A percentile compares a stretch with the other conserved stretches of the same genome.
Conservation (phyloP, 345 rosid species). For the Pistacia atlantica region DNA sequence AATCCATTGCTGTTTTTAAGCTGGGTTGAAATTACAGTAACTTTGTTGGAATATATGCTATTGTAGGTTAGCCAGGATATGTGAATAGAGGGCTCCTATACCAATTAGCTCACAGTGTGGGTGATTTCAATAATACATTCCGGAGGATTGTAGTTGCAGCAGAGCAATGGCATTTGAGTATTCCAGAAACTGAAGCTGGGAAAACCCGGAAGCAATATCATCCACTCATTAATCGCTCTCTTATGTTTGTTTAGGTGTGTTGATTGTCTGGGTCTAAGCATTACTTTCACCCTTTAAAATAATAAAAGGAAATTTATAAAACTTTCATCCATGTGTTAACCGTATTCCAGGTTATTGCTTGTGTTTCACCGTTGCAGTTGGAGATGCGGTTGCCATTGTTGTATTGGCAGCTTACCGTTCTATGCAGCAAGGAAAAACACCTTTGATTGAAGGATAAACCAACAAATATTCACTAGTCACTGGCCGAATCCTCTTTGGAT, state of each 20-base stretch:
- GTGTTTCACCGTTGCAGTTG: conserved; percentile 53
- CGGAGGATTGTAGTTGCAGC: conserved; percentile 80
- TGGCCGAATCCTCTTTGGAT: neutral
- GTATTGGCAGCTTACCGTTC: conserved; percentile 92
- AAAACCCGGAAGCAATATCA: conserved; percentile 86
- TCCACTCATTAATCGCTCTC: conserved; percentile 87
- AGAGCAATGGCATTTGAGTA: conserved; percentile 90
- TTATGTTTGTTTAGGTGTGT: conserved; percentile 86
- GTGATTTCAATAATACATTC: conserved; percentile 79
- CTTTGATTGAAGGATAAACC: conserved; percentile 25
- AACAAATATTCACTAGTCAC: neutral
- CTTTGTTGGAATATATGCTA: conserved; percentile 18
- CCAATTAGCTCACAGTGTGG: conserved; percentile 83
- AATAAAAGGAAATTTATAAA: too few relatives aligned
- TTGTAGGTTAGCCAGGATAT: conserved; percentile 87
- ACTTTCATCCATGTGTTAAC: neutral
- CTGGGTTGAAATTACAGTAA: neutral
- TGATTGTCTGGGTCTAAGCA: conserved; percentile 12
- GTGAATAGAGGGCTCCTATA: conserved; percentile 96
- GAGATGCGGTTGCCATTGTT: conserved; percentile 86
- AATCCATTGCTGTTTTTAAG: neutral
- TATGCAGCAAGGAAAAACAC: conserved; percentile 77
- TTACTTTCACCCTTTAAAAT: neutral
- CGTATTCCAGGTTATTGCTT: conserved; percentile 4
- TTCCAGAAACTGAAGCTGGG: conserved; percentile 98